Evolutionary conservation across 352 stramenopile genomes (phyloP), one percentile per base, ranked within the genome.

Genomic region (Pythium plurisporium): DNA sequence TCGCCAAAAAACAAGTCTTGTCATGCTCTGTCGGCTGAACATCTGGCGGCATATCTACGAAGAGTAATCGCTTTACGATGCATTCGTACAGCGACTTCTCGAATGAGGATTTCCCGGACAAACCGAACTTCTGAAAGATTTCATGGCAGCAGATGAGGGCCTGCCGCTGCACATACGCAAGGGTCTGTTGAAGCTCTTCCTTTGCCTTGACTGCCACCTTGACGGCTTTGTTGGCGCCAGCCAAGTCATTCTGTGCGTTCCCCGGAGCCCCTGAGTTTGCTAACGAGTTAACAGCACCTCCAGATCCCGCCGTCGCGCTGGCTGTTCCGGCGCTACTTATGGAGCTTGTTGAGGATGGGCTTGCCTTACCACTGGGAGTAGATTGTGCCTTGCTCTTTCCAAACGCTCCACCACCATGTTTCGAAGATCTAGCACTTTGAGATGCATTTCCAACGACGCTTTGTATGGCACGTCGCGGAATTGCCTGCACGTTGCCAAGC

Each of bases 11-110:
- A 37, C 81, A 93, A n/a, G 79, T 86, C 22, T 82, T 80, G 60
- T 95, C 85, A 23, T 95, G 85, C 33, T 95, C 85, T 0, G 85
- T 93, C 1, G 80, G 76, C 33, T 94, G 82, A n/a, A 92, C 76
- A 56, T 95, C 85, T 5, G 76, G 31, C 3, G 79, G 79, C 25
- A 91, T 89, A 46, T 95, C 85, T 4, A 95, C 59, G 51, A 95
- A 93, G 14, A 95, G 57, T 14, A 95, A 47, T 43, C 90, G 91
- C 38, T 88, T 89, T 15, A 95, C 82, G 19, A 91, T 86, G 5
- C 53, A 68, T 61, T 90, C 74, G 57, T 91, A 95, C 11, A 95
- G 61, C 44, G 80, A 78, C 30, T 89, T 89, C 47, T 91, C 85
- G 40, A 92, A 86, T 0, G 82, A 69, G 2, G 82, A 84, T 19